phyloP scores from a whole-genome alignment of 768 basidiomycete species.

The Russula vinacea region DNA sequence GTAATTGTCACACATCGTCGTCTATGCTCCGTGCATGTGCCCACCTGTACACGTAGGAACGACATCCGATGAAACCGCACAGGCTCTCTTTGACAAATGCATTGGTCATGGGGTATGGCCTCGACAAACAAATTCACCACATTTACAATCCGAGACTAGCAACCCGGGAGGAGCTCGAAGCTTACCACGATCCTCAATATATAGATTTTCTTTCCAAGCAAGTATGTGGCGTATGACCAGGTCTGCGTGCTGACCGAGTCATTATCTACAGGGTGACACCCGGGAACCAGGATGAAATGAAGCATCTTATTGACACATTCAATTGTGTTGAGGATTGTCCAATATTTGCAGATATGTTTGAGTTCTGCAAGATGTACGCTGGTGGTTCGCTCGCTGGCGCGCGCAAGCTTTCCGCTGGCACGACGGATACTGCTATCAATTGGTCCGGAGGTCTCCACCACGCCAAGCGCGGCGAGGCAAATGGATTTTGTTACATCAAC shows the following conservation, averaged over 20 bases:
- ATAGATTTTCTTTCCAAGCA: constrained; percentile 92
- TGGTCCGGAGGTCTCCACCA: constrained; percentile 99
- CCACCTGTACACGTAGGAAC: constrained; percentile 57
- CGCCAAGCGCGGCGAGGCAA: constrained; percentile 96
- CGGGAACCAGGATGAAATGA: constrained; percentile 64
- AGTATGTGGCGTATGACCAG: constrained; percentile 31
- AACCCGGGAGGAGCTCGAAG: constrained; percentile 83
- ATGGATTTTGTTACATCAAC: constrained; percentile 98
- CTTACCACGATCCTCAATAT: constrained; percentile 93
- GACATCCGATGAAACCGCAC: constrained; percentile 98
- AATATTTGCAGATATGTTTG: constrained; percentile 90
- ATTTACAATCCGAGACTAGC: constrained; percentile 88
- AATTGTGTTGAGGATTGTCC: constrained; percentile 98
- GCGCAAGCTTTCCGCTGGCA: constrained; percentile 75
- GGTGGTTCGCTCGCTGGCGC: constrained; percentile 91
- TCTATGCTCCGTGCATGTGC: constrained; percentile 6
- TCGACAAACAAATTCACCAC: constrained; percentile 92
- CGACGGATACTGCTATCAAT: constrained; percentile 96
- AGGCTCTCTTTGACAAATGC: constrained; percentile 94
- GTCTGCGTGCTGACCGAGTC: constrained; percentile 10
- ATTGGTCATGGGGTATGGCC: constrained; percentile 91
- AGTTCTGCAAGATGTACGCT: constrained; percentile 92
- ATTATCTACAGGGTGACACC: constrained; percentile 70
- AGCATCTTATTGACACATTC: constrained; percentile 75
- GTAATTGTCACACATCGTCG: constrained; percentile 42